Evolutionary conservation across 2,329 filamentous ascomycete genomes (phyloP).

Genomic region (Microdochium bolleyi): DNA sequence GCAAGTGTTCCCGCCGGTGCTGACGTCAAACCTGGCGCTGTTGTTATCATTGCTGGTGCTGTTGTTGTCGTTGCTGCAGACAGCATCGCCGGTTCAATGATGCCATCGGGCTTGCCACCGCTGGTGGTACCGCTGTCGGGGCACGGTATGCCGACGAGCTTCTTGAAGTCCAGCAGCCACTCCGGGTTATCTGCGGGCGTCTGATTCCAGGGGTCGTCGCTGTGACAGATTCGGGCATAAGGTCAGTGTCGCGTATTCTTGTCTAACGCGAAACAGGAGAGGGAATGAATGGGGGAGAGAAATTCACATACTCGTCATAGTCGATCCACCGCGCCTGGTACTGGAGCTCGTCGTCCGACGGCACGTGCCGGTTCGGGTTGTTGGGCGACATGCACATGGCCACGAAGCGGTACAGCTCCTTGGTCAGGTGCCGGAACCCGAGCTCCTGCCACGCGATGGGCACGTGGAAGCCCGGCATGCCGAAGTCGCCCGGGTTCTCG

Average conservation of each 20-base stretch:
- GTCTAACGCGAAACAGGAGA: neutral
- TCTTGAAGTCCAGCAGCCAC: constrained; percentile 13
- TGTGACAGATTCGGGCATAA: constrained; percentile 15
- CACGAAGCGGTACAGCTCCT: constrained; percentile 45
- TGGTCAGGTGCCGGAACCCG: constrained; percentile 47
- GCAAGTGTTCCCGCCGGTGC: no score
- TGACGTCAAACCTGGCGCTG: no score
- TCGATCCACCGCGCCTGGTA: constrained; percentile 57
- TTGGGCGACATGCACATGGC: constrained; percentile 46
- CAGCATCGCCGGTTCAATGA: no score
- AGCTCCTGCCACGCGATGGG: constrained; percentile 48
- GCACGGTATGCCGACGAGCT: constrained; percentile 1
- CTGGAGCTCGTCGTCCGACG: constrained; percentile 52
- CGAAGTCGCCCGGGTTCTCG: neutral
- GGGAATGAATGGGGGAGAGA: neutral
- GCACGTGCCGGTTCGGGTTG: constrained; percentile 50
- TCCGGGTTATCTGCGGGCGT: constrained; percentile 25
- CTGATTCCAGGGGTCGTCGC: constrained; percentile 30
- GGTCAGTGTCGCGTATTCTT: neutral
- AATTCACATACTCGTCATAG: constrained; percentile 46
- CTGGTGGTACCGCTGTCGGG: no score
- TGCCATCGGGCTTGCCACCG: no score
- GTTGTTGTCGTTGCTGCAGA: no score
- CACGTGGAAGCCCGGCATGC: constrained; percentile 8
- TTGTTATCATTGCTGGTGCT: no score